Evolutionary conservation across 2,329 filamentous ascomycete species (phyloP), one percentile per base, ranked within the genome.

Genomic region (Colletotrichum sp.): DNA sequence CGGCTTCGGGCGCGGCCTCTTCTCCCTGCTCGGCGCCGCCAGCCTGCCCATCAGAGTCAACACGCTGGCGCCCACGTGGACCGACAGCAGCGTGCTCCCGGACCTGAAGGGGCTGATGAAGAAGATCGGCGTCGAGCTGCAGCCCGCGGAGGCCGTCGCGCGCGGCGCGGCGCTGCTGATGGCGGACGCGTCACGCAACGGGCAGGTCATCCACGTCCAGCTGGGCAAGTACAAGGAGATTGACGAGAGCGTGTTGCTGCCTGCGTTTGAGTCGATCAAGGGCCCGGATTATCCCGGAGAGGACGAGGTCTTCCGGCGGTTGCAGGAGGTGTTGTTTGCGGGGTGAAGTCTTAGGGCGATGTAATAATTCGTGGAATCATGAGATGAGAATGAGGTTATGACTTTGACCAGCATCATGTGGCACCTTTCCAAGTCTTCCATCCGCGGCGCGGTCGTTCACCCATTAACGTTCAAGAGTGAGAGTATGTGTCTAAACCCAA

Each of bases 21-120:
- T 85, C 2, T 81, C 82, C 4, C 80, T 86, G 5, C 77, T 90
- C 4, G 77, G 79, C 15, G 78, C 78, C 4, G 81, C 83, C 13
- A 76, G 79, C 21, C 75, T 89, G 2, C 87, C 88, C 2, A 87
- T 92, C 58, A 88, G 91, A 16, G 80, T 92, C 66, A 93, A 93
- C 82, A 87, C 85, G 13, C 18, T 74, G 34, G 71, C 71, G 6
- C 71, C 71, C 8, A 74, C 71, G 8, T 74, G 71, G 71, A 70
- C 71, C 13, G 71, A 74, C 28, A 74, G 88, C 18, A 85, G 83
- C 15, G 84, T 91, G 1, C 80, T 91, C 3, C 86, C 88, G 0
- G 77, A 79, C 24, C 61, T 86, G 6, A 81, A 82, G 36, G 78
- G 71, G 0, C 24, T 87, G 21, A 81, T 89, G 76, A 81, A 83